Conservation (phyloP, 495 filamentous ascomycete genomes). For the Penicillium dipodomyicola region DNA sequence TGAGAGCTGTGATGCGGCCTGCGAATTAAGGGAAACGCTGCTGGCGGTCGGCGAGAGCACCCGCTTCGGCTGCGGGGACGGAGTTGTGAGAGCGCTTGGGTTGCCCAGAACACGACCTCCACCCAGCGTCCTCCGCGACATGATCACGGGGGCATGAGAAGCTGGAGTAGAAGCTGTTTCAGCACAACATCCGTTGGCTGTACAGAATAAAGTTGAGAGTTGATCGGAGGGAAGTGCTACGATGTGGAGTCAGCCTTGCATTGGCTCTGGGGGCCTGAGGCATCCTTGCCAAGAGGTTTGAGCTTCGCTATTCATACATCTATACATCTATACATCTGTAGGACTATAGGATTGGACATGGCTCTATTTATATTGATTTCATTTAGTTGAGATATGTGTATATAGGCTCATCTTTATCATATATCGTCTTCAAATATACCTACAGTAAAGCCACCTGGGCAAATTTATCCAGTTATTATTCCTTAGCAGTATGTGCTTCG, state of each 20-base stretch:
- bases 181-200: constrained; percentile 23
- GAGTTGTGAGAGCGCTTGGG: constrained; percentile 68
- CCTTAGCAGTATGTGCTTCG: background rate
- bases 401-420: background rate
- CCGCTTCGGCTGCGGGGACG: constrained; percentile 53
- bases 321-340: no score
- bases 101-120: constrained; percentile 85
- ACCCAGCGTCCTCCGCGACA: constrained; percentile 82
- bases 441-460: background rate
- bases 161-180: constrained; percentile 20
- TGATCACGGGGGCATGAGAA: constrained; percentile 52
- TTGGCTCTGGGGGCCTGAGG: constrained; percentile 18
- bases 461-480: background rate
- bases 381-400: background rate
- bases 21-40: constrained; percentile 60
- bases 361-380: background rate
- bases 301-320: background rate
- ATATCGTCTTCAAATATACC: background rate
- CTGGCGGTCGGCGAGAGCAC: constrained; percentile 59
- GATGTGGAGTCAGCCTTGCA: constrained; percentile 33
- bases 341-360: no score
- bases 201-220: constrained; percentile 16
- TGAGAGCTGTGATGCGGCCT: constrained; percentile 57
- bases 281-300: constrained; percentile 8
- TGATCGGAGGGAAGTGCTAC: constrained; percentile 18